These are phyloP conservation scores for Pseudozyma sp. DNA, from an alignment of 1,284 basidiomycete genomes.

Conservation along the genomic window DNA sequence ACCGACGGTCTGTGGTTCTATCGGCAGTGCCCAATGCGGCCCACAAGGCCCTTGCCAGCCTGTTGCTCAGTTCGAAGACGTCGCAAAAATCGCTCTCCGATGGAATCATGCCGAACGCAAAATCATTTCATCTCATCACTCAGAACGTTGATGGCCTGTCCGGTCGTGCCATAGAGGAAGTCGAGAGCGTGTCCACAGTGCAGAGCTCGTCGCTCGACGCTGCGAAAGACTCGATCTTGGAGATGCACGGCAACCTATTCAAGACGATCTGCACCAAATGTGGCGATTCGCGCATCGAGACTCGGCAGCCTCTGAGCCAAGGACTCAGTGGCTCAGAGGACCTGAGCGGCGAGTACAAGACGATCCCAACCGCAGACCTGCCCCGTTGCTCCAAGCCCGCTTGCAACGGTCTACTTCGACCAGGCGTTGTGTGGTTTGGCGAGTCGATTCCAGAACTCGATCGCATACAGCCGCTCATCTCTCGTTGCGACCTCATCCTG, in stretches of 20 bases:
- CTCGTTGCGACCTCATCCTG: constrained; percentile 74
- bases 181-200: neutral
- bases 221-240: constrained; percentile 66
- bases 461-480: constrained; percentile 72
- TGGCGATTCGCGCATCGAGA: constrained; percentile 71
- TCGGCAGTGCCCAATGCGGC: constrained; percentile 74
- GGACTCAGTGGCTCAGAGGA: constrained; percentile 74
- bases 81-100: neutral
- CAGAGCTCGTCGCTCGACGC: neutral
- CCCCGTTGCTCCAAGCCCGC: constrained; percentile 71
- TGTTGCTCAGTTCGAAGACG: constrained; percentile 67
- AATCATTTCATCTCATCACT: constrained; percentile 73
- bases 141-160: constrained; percentile 79
- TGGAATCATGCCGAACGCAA: constrained; percentile 20
- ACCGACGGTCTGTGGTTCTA: constrained; percentile 72
- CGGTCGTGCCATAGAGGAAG: constrained; percentile 63
- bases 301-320: constrained; percentile 73
- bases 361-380: constrained; percentile 71
- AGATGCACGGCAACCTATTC: constrained; percentile 78
- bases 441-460: constrained; percentile 64
- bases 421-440: constrained; percentile 78
- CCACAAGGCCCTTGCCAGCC: constrained; percentile 73
- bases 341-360: constrained; percentile 49
- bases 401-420: constrained; percentile 74
- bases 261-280: constrained; percentile 75